Evolutionary conservation across 768 basidiomycete genomes (phyloP), one percentile per base, ranked within the genome.

Genomic region (Auricularia auricula-judae): DNA sequence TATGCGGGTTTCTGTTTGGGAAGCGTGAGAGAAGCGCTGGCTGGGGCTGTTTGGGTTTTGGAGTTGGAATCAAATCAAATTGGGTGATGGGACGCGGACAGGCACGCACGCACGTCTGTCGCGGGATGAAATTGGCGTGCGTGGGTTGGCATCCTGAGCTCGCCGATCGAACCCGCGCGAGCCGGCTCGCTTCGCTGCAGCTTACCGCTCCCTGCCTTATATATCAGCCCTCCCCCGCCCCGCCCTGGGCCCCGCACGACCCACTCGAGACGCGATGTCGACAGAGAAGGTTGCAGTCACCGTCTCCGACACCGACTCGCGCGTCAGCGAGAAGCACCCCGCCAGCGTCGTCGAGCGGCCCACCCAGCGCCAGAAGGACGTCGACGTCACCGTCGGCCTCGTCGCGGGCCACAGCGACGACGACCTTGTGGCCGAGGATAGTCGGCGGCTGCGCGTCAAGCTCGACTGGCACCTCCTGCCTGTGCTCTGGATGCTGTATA

Each of bases 401-500:
- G 68, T 65, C 35, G 63, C 65, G 3, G 65, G 63, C 11, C 62
- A 69, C 33, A 64, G 47, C 18, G 64, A 53, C 62, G 43, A 51
- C 44, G 47, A 23, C 11, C 35, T 65, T 18, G 61, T 60, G 36
- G 36, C 64, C 33, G 39, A 67, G 44, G 66, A 67, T 23, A 34
- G 39, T 23, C 44, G 43, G n/a, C 59, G 64, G 18, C 42, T 67
- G 18, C 59, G 64, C 16, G 39, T 65, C 44, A 67, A 67, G 66
- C 63, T 66, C 43, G 66, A 66, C 44, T 64, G 63, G 63, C 63
- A 61, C 29, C 42, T 66, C 5, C 65, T 68, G 12, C 67, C 67
- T 21, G 18, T 67, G 42, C 68, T 68, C 33, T 67, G 62, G 62
- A 42, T 68, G 36, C 70, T 68, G 8, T 68, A 68, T 60, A 68